These are phyloP conservation scores for Biancaea sappan DNA, from an alignment of 306 rosid genomes.

Conservation along the genomic window DNA sequence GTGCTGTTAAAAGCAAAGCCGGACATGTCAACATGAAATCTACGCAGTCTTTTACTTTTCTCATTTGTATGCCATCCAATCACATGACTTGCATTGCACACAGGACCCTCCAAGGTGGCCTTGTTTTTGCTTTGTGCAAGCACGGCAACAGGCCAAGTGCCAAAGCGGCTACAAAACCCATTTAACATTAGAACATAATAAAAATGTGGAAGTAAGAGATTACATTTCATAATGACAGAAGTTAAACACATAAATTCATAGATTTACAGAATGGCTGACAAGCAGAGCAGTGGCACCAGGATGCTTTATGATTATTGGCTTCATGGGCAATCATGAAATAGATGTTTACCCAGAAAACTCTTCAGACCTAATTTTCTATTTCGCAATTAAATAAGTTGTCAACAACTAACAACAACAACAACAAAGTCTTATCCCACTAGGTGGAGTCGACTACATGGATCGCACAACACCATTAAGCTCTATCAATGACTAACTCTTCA, in stretches of 20 bases:
- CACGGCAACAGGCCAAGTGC: conserved; percentile 98
- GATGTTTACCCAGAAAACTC: conserved; percentile 24
- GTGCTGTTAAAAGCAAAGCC: conserved; percentile 98
- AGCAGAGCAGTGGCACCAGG: background rate
- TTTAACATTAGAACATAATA: conserved; percentile 32
- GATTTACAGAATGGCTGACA: conserved; percentile 7
- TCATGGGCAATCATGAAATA: conserved; percentile 22
- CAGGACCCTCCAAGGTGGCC: conserved; percentile 94
- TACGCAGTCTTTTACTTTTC: conserved; percentile 77
- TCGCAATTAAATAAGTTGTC: conserved; percentile 13
- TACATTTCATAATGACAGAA: conserved; percentile 12
- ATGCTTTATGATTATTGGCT: conserved; percentile 20
- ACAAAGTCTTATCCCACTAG: too few species aligned
- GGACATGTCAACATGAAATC: conserved; percentile 98
- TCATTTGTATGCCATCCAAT: conserved; percentile 96
- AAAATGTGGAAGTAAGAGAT: background rate
- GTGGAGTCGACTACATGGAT: too few species aligned
- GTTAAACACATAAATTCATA: background rate
- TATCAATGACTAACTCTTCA: too few species aligned
- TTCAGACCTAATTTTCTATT: background rate
- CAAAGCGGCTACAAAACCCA: conserved; percentile 68
- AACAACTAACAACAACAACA: too few species aligned
- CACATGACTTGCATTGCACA: conserved; percentile 86
- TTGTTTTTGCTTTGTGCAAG: conserved; percentile 90
- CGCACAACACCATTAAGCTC: too few species aligned